phyloP scores from a whole-genome alignment of 106 monocot species.

The Ottelia alismoides region DNA sequence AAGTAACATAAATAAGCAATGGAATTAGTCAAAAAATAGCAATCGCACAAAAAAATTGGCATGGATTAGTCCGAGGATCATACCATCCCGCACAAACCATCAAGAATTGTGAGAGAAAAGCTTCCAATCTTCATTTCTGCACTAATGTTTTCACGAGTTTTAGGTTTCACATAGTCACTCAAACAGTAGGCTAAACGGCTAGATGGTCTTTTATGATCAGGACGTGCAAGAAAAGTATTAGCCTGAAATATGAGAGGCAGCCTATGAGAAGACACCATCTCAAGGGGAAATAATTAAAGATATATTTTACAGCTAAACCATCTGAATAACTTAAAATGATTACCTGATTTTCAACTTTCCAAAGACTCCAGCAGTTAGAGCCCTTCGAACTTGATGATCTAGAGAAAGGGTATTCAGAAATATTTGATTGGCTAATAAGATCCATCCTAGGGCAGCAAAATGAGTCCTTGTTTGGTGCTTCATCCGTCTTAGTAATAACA shows the following conservation, averaged over 20 bases:
- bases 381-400: conserved; percentile 65
- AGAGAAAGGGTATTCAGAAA: conserved; percentile 53
- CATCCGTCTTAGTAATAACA: conserved; percentile 65
- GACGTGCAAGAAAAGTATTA: conserved; percentile 76
- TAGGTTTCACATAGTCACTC: conserved; percentile 64
- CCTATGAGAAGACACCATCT: conserved; percentile 12
- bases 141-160: conserved; percentile 74
- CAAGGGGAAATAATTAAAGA: neutral
- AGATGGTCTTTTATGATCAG: conserved; percentile 84
- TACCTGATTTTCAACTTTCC: conserved; percentile 99
- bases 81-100: conserved; percentile 67
- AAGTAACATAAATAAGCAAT: neutral
- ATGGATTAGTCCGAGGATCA: conserved; percentile 1
- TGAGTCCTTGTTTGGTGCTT: conserved; percentile 47
- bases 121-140: conserved; percentile 79
- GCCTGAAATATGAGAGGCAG: no score
- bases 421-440: conserved; percentile 69
- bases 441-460: conserved; percentile 90
- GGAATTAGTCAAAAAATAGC: neutral
- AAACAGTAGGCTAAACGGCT: conserved; percentile 59
- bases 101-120: conserved; percentile 65
- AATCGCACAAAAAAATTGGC: neutral
- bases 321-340: neutral
- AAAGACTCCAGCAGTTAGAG: conserved; percentile 85
- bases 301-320: neutral